Evolutionary conservation across 345 rosid species (phyloP).

Genomic region (Murraya koenigii): DNA sequence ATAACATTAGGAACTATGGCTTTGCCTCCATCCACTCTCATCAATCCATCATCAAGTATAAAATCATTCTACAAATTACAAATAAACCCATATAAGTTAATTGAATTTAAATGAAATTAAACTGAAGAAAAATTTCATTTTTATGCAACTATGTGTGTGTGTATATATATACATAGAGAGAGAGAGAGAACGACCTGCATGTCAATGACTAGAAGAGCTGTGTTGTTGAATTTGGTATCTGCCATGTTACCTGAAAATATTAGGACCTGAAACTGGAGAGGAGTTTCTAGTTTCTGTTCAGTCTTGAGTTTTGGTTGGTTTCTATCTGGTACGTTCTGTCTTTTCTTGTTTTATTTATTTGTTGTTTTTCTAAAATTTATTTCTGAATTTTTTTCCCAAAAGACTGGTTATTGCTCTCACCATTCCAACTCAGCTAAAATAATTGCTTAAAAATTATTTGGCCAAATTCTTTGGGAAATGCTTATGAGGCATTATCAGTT

Average conservation of each 20-base stretch:
- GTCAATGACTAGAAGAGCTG: constrained; percentile 87
- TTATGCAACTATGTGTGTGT: background rate
- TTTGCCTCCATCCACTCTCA: constrained; percentile 63
- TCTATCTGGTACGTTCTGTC: too few relatives aligned
- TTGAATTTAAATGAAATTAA: background rate
- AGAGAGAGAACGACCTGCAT: constrained; percentile 60
- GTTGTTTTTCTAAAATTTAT: too few relatives aligned
- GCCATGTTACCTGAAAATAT: constrained; percentile 34
- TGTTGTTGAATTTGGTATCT: constrained; percentile 46
- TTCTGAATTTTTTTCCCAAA: background rate
- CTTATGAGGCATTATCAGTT: too few relatives aligned
- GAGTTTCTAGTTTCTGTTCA: background rate
- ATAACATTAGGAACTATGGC: constrained; percentile 68
- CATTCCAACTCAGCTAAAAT: too few relatives aligned
- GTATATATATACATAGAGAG: too few relatives aligned
- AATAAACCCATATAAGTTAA: background rate
- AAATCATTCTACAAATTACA: constrained; percentile 58
- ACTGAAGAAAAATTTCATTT: background rate
- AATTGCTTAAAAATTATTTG: too few relatives aligned
- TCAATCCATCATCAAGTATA: constrained; percentile 45
- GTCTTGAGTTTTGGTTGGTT: background rate
- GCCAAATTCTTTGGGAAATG: too few relatives aligned
- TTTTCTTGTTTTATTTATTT: background rate
- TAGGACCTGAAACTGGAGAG: background rate
- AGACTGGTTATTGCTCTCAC: background rate